Percentiles rank a stretch among this genome's conserved stretches.
Evolutionary conservation across 1,284 basidiomycete genomes (phyloP).

Genomic region (Phlebopus sp.): DNA sequence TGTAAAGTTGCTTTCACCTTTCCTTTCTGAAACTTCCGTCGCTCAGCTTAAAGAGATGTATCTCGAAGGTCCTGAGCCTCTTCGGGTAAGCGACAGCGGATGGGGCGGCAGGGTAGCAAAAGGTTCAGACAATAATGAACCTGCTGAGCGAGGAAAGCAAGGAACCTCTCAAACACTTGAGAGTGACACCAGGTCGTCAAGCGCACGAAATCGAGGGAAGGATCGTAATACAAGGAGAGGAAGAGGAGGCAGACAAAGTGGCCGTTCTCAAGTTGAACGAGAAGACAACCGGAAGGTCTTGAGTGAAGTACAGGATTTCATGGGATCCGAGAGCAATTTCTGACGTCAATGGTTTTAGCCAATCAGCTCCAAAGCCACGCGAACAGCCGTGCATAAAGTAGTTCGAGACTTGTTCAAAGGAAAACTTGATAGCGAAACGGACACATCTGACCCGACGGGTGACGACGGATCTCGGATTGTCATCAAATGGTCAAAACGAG

Average conservation of each 20-base stretch:
- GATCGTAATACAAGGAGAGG: slow-evolving; percentile 45
- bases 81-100: slow-evolving; percentile 63
- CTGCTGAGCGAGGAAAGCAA: slow-evolving; percentile 14
- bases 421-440: slow-evolving; percentile 81
- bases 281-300: slow-evolving; percentile 75
- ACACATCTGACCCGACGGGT: slow-evolving; percentile 44
- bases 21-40: slow-evolving; percentile 62
- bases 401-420: slow-evolving; percentile 82
- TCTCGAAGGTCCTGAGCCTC: slow-evolving; percentile 72
- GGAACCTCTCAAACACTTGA: slow-evolving; percentile 18
- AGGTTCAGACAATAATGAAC: slow-evolving; percentile 28
- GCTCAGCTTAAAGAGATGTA: slow-evolving; percentile 68
- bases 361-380: slow-evolving; percentile 76
- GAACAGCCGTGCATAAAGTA: slow-evolving; percentile 80
- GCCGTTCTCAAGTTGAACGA: slow-evolving; percentile 36
- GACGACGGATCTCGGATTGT: slow-evolving; percentile 69
- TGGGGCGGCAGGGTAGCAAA: slow-evolving; percentile 54
- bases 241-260: slow-evolving; percentile 44
- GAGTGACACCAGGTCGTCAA: slow-evolving; percentile 29
- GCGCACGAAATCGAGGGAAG: slow-evolving; percentile 37
- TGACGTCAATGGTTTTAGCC: slow-evolving; percentile 49
- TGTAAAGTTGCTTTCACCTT: slow-evolving; percentile 52
- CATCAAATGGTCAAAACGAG: slow-evolving; percentile 68
- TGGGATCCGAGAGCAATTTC: slow-evolving; percentile 13
- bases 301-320: slow-evolving; percentile 62